Percentiles rank a stretch among this genome's conserved stretches.
These are phyloP conservation scores for Naumovozyma dairenensis DNA, from an alignment of 805 yeast species.

Conservation along the genomic window DNA sequence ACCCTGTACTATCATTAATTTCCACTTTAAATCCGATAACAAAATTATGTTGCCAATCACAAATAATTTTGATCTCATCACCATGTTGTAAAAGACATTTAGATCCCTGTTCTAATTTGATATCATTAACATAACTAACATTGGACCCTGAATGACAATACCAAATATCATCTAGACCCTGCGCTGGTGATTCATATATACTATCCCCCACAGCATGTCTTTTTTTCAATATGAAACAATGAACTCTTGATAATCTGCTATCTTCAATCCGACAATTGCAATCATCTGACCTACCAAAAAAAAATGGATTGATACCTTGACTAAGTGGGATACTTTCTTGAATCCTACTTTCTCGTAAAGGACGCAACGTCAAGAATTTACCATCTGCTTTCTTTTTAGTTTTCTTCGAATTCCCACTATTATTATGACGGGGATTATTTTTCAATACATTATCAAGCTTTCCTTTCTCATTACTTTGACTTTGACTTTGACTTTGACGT, in stretches of 20 bases:
- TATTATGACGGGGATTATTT: conserved; percentile 4
- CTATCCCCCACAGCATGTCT: conserved; percentile 51
- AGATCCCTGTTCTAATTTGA: conserved; percentile 48
- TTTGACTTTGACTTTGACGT: neutral
- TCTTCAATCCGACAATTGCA: conserved; percentile 58
- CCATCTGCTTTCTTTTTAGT: conserved; percentile 32
- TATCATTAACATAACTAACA: conserved; percentile 61
- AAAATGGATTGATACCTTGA: conserved; percentile 56
- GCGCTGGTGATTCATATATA: conserved; percentile 62
- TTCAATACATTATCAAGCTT: conserved; percentile 7
- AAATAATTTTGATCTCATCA: conserved; percentile 56
- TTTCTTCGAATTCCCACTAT: conserved; percentile 2
- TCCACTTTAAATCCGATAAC: conserved; percentile 44
- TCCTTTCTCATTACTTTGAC: conserved; percentile 6
- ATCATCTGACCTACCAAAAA: conserved; percentile 63
- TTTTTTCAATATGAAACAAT: conserved; percentile 58
- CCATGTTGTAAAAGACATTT: conserved; percentile 54
- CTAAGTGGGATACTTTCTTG: conserved; percentile 45
- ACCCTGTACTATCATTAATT: conserved; percentile 53
- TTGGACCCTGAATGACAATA: conserved; percentile 71
- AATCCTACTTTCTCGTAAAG: conserved; percentile 39
- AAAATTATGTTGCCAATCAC: conserved; percentile 45
- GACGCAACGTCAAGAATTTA: conserved; percentile 51
- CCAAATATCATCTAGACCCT: conserved; percentile 69
- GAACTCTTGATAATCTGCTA: conserved; percentile 72